phyloP scores from a whole-genome alignment of 1,284 basidiomycete species.

The Gomphus bonarii region DNA sequence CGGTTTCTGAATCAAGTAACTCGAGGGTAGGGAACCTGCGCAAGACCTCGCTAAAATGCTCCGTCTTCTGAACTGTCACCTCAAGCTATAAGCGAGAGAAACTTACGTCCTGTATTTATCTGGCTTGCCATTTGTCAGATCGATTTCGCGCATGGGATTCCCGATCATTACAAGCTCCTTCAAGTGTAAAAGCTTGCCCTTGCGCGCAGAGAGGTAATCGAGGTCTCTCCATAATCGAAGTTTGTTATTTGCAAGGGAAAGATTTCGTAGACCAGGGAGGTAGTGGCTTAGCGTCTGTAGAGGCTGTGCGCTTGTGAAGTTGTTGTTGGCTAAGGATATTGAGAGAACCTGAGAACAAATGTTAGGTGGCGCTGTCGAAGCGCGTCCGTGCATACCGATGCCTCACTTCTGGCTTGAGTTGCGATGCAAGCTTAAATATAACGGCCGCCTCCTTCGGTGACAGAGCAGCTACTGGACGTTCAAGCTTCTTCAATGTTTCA shows the following conservation, averaged over 20 bases:
- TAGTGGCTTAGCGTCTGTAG: slow-evolving; percentile 53
- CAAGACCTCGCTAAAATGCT: slow-evolving; percentile 47
- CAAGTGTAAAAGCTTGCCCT: slow-evolving; percentile 49
- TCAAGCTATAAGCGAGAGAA: background rate
- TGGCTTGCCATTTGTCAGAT: slow-evolving; percentile 41
- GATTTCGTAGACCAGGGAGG: slow-evolving; percentile 63
- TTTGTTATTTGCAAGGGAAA: slow-evolving; percentile 72
- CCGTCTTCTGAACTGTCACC: background rate
- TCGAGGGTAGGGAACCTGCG: slow-evolving; percentile 61
- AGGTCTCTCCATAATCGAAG: slow-evolving; percentile 59
- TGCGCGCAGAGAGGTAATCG: slow-evolving; percentile 48
- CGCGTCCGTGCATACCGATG: slow-evolving; percentile 6
- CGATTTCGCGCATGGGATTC: slow-evolving; percentile 67
- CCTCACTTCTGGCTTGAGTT: slow-evolving; percentile 64
- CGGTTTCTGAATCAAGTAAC: slow-evolving; percentile 67
- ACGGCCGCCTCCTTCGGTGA: slow-evolving; percentile 61
- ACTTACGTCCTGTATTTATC: slow-evolving; percentile 9
- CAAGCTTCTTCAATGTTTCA: slow-evolving; percentile 54
- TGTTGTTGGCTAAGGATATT: slow-evolving; percentile 62
- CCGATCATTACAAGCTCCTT: slow-evolving; percentile 72
- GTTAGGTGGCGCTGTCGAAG: slow-evolving; percentile 7
- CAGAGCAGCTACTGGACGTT: slow-evolving; percentile 41
- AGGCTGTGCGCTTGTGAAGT: slow-evolving; percentile 34
- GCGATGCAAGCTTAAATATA: slow-evolving; percentile 75
- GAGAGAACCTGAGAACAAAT: slow-evolving; percentile 47